Conservation (phyloP, 768 basidiomycete species). For the Erythrobasidium yunnanense region DNA sequence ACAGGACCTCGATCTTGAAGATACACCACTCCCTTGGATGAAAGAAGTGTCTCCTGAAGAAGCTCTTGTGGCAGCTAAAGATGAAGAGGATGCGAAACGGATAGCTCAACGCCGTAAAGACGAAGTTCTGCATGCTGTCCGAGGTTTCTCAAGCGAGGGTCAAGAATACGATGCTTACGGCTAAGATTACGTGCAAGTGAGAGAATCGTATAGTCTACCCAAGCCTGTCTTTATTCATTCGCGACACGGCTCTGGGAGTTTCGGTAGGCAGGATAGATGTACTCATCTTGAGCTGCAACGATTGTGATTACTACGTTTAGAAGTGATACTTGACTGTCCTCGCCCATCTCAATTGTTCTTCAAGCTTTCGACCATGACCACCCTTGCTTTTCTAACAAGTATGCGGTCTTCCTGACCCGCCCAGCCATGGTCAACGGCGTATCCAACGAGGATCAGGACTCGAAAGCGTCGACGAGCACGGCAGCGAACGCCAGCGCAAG, state of each 20-base stretch:
- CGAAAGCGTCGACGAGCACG: neutral
- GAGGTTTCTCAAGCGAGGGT: constrained; percentile 88
- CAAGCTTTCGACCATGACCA: too few relatives aligned
- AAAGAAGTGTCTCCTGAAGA: constrained; percentile 64
- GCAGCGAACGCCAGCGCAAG: neutral
- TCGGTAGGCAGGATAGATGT: neutral
- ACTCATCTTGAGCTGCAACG: neutral
- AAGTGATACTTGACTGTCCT: too few relatives aligned
- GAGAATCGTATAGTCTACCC: neutral
- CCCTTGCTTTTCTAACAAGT: too few relatives aligned
- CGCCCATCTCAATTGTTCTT: too few relatives aligned
- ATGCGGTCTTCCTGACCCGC: too few relatives aligned
- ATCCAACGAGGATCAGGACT: neutral
- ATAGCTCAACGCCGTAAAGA: constrained; percentile 48
- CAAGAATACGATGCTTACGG: constrained; percentile 94
- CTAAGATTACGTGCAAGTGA: neutral
- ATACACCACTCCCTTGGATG: constrained; percentile 63
- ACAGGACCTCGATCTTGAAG: constrained; percentile 85
- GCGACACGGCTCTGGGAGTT: neutral
- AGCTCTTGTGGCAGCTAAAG: constrained; percentile 59
- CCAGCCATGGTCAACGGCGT: too few relatives aligned
- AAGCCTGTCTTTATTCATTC: constrained; percentile 25
- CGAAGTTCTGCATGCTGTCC: constrained; percentile 65
- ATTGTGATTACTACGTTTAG: too few relatives aligned
- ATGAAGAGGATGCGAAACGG: constrained; percentile 52